phyloP scores from a whole-genome alignment of 2,329 filamentous ascomycete genomes.

The Xylariomycetidae sp. region DNA sequence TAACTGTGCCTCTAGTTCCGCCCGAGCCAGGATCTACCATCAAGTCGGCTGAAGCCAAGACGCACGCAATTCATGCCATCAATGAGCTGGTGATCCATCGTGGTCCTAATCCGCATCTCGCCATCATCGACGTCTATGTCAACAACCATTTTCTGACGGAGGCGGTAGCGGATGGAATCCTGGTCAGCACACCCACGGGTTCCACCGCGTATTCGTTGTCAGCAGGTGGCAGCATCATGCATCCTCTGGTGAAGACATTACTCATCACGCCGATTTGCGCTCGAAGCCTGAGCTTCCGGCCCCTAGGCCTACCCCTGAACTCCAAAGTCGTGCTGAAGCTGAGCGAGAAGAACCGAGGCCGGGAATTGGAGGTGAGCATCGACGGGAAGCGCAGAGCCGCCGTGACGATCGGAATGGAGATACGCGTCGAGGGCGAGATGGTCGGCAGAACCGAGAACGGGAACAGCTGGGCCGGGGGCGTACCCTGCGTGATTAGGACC shows the following conservation, averaged over 20 bases:
- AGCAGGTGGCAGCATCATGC: constrained; percentile 87
- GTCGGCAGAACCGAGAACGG: constrained; percentile 47
- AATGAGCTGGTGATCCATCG: constrained; percentile 95
- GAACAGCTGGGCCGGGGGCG: constrained; percentile 55
- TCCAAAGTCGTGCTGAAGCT: constrained; percentile 78
- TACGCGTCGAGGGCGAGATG: constrained; percentile 82
- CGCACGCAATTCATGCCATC: constrained; percentile 63
- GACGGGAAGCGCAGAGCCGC: constrained; percentile 68
- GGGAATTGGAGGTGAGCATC: constrained; percentile 74
- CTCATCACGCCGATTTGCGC: constrained; percentile 93
- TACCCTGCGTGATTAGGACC: constrained; percentile 81
- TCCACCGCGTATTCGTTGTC: constrained; percentile 95
- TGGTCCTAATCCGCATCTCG: constrained; percentile 82
- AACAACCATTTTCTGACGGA: constrained; percentile 88
- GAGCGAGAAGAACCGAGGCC: constrained; percentile 72
- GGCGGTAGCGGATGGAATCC: constrained; percentile 90
- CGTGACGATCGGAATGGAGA: constrained; percentile 73
- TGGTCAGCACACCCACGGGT: constrained; percentile 89
- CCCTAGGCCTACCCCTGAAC: constrained; percentile 81
- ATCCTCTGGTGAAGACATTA: constrained; percentile 83
- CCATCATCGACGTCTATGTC: constrained; percentile 86
- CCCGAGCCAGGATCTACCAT: constrained; percentile 4
- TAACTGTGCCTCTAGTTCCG: constrained; percentile 27
- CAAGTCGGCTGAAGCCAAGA: constrained; percentile 12
- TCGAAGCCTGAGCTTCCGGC: constrained; percentile 85